Evolutionary conservation across 225 moss, liverwort and hornwort species (phyloP).

Genomic region (Marchantia polymorpha): DNA sequence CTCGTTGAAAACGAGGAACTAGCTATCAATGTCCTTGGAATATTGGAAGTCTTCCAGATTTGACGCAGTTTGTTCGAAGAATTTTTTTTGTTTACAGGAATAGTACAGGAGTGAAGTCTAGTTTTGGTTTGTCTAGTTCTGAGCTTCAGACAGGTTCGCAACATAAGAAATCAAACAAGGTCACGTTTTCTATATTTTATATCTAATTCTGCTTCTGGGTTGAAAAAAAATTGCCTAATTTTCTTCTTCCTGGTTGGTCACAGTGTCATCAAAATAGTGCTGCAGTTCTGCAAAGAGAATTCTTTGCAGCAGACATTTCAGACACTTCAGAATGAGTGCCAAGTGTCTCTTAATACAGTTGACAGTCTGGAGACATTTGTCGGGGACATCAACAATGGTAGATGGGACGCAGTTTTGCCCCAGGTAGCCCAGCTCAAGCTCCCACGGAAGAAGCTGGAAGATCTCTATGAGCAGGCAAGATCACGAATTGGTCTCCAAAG

Average conservation of each 20-base stretch:
- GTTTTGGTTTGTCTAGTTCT: too few species aligned
- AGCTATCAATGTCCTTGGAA: too few species aligned
- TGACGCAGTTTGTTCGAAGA: too few species aligned
- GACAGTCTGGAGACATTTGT: slow-evolving; percentile 95
- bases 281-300: slow-evolving; percentile 99
- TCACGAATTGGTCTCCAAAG: not conserved
- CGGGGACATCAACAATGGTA: slow-evolving; percentile 96
- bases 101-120: too few species aligned
- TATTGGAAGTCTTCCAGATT: too few species aligned
- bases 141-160: too few species aligned
- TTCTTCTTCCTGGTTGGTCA: not conserved
- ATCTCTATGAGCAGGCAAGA: slow-evolving; percentile 83
- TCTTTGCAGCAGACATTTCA: slow-evolving; percentile 98
- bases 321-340: slow-evolving; percentile 99
- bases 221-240: not conserved
- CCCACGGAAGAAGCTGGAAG: slow-evolving; percentile 97
- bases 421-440: slow-evolving; percentile 99
- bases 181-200: too few species aligned
- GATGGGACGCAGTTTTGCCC: slow-evolving; percentile 97
- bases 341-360: slow-evolving; percentile 96
- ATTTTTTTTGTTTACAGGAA: too few species aligned
- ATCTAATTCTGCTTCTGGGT: too few species aligned
- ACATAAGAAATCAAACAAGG: too few species aligned
- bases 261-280: slow-evolving; percentile 98
- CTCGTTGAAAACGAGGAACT: too few species aligned